A percentile compares a stretch with the other conserved stretches of the same genome.
phyloP scores from a whole-genome alignment of 257 asterid genomes.

The Solanum pennellii region DNA sequence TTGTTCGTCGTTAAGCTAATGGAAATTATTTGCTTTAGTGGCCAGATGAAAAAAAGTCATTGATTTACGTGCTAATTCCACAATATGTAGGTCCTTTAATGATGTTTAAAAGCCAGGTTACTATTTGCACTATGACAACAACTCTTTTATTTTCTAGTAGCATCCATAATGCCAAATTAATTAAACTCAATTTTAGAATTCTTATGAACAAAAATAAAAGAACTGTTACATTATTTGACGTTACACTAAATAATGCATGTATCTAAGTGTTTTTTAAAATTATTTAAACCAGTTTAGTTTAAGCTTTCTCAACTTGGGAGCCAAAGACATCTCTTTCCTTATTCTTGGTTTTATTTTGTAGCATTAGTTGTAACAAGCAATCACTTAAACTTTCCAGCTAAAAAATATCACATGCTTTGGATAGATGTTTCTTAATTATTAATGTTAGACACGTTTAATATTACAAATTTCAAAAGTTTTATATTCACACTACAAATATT shows the following conservation, averaged over 20 bases:
- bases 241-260: background rate
- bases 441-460: background rate
- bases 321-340: background rate
- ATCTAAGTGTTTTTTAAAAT: background rate
- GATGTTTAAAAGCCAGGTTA: slow-evolving; percentile 6
- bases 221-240: background rate
- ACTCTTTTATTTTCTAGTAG: background rate
- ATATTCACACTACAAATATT: background rate
- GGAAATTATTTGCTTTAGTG: slow-evolving; percentile 7
- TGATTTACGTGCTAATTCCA: slow-evolving; percentile 9
- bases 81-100: slow-evolving; percentile 13
- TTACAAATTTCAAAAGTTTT: background rate
- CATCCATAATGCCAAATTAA: background rate
- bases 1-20: slow-evolving; percentile 9
- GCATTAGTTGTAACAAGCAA: background rate
- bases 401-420: background rate
- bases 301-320: background rate
- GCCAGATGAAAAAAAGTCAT: background rate
- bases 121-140: slow-evolving; percentile 3
- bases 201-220: background rate
- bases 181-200: background rate
- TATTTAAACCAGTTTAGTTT: background rate
- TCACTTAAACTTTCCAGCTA: background rate
- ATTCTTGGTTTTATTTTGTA: background rate
- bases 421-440: background rate